Base-by-base conservation (phyloP, 1,284 basidiomycete species). In the Macrocystidia cucumis region DNA sequence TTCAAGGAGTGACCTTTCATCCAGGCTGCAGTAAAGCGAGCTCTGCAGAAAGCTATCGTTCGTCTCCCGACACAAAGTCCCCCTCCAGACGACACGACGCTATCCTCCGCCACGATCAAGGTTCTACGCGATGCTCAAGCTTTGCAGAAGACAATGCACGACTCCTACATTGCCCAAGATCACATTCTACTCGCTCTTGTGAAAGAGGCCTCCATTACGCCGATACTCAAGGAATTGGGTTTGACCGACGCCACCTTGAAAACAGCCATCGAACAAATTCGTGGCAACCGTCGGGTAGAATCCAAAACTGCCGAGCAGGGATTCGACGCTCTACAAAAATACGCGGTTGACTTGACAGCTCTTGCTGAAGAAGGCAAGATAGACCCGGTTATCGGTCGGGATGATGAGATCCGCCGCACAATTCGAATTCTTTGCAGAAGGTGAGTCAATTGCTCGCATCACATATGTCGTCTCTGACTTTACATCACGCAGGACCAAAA, bases 101-200 rank as follows among this genome's bases (percentile, higher is more conserved):
- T 91, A 30, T 78, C 82, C 25, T 60, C 74, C 3, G 64, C 74
- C 4, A 56, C 76, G 8, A 52, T 75, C 44, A 82, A 84, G 50
- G 75, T 91, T 29, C 59, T 96, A 17, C 75, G 80, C 13, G 85
- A 89, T 45, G 90, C 92, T 0, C 83, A 90, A 43, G 70, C 66
- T 12, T 62, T 89, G 6, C 85, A 88, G 52, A 91, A 91, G 59
- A 85, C 78, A 6, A 88, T 88, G 84, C 86, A 91, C 55, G 95
- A 97, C 58, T 80, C 85, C 4, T 97, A 85, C 59, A 86, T 98
- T 42, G 92, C 93, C 0, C 86, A 96, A 55, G 93, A 98, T 19
- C 63, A 83, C 25, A 38, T 52, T 20, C 42, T 48, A n/a, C 45
- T 51, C 29, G 90, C 87, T 1, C 71, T 92, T 32, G 53, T 89